A percentile compares a stretch with the other conserved stretches of the same genome.
Evolutionary conservation across 1,284 basidiomycete genomes (phyloP).

Genomic region (Puccinia novopanici): DNA sequence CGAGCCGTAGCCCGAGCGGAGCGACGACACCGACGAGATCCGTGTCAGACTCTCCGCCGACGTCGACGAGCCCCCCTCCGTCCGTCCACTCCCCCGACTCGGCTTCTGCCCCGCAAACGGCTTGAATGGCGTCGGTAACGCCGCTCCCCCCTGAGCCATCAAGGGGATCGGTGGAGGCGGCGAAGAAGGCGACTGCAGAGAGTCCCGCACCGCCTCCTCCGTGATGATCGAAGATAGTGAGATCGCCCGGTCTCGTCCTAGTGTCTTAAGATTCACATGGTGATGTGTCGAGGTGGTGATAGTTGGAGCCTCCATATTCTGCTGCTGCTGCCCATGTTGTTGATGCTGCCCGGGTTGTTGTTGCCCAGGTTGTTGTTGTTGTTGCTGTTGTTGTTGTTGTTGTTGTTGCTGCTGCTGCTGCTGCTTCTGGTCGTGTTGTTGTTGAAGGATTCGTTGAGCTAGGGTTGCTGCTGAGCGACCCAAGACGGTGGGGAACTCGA

Average conservation of each 20-base stretch:
- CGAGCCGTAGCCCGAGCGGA: conserved; percentile 41
- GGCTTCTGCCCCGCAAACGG: conserved; percentile 38
- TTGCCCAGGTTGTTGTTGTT: too few relatives aligned
- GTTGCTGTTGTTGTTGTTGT: too few relatives aligned
- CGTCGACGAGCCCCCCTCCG: neutral
- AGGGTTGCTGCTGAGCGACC: too few relatives aligned
- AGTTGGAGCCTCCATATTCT: too few relatives aligned
- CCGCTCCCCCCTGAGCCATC: neutral
- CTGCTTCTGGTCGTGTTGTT: too few relatives aligned
- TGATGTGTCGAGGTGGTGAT: neutral
- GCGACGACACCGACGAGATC: conserved; percentile 5
- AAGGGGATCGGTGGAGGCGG: neutral
- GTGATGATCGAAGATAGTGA: conserved; percentile 25
- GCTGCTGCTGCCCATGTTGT: too few relatives aligned
- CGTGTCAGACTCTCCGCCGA: neutral
- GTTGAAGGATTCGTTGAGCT: too few relatives aligned
- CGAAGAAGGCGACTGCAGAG: neutral
- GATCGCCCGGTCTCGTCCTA: conserved; percentile 13
- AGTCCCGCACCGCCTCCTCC: neutral
- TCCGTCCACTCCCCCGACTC: too few relatives aligned
- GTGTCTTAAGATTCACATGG: conserved; percentile 6
- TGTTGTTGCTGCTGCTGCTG: too few relatives aligned
- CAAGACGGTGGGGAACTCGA: too few relatives aligned
- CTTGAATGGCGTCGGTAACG: conserved; percentile 23
- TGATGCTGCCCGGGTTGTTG: too few relatives aligned